Base-by-base conservation (phyloP, 75 land plant genomes). In the Selaginella tamariscina region DNA sequence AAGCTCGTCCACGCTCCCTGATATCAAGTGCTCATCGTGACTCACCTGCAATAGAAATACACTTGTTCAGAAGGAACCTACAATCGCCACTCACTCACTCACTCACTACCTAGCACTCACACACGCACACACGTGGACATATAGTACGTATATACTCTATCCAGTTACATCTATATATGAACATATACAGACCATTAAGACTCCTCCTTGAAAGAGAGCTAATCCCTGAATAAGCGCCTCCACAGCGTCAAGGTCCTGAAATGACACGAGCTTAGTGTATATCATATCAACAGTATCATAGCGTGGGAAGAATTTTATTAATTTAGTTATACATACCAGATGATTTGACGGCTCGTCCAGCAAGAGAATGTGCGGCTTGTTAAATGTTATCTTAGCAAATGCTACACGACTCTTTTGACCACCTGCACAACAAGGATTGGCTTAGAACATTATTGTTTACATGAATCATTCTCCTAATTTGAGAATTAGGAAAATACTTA, bases 331-430 rank as follows among this genome's bases (percentile, higher is more conserved):
- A n/a, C 82, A 83, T 75, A 94, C 98, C 56, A 94, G 83, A 87
- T 94, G 98, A 69, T 94, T 94, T 49, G 98, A 94, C 68, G 98
- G 98, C 71, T 94, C 98, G 76, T 94, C 98, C 73, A 94, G 85
- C 29, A 94, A 70, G 73, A 94, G 81, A 55, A 94, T 80, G 65
- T 94, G 98, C 27, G 98, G 98, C 56, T 90, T 94, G 74, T 90
- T 89, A 70, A 94, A 94, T 1, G 98, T 94, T 60, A 94, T 94
- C 79, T 94, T 94, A 54, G 98, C 88, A 82, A 94, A 94, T 33
- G 98, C 98, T 31, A 94, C 98, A 70, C 98, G 82, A 67, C 98
- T 94, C 70, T 94, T 94, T 66, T 94, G 98, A 69, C 98, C 98
- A 75, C 98, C 98, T 94, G 80, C 33, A 55, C 56, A 32, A 73